These are phyloP conservation scores for Mytilinidion resinicola DNA, from an alignment of 495 filamentous ascomycete genomes.

Conservation along the genomic window DNA sequence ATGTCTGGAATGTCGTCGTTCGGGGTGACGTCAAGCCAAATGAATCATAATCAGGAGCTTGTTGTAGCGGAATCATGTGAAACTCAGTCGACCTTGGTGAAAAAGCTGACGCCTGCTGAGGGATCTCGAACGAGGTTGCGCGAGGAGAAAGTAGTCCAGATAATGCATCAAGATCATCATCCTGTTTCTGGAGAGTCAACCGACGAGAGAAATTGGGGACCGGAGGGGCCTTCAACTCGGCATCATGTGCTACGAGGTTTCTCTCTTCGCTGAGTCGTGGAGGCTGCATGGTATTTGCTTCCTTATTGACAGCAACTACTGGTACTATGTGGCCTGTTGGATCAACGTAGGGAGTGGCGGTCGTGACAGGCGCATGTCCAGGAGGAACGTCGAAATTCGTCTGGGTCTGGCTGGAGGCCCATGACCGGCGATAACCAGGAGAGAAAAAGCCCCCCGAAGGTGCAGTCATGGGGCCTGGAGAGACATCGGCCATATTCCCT, in stretches of 20 bases:
- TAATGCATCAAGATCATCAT: background rate
- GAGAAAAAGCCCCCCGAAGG: slow-evolving; percentile 17
- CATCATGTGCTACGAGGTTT: background rate
- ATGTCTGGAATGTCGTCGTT: background rate
- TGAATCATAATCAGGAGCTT: slow-evolving; percentile 1
- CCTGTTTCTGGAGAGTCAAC: slow-evolving; percentile 12
- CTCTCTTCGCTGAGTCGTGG: background rate
- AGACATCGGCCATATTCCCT: slow-evolving; percentile 26
- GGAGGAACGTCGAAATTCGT: slow-evolving; percentile 24
- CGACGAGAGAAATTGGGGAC: slow-evolving; percentile 31
- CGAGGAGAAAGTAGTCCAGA: slow-evolving; percentile 1
- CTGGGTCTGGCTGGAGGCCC: slow-evolving; percentile 24
- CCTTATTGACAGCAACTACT: slow-evolving; percentile 20
- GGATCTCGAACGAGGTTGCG: background rate
- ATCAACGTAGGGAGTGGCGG: slow-evolving; percentile 22
- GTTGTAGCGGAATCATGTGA: slow-evolving; percentile 1
- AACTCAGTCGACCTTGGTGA: slow-evolving; percentile 2
- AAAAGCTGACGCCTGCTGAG: background rate
- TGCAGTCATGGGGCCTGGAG: slow-evolving; percentile 24
- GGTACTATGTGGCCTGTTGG: slow-evolving; percentile 26
- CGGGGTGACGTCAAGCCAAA: slow-evolving; percentile 1
- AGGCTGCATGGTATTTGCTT: background rate
- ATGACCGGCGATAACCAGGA: slow-evolving; percentile 26
- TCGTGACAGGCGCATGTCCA: slow-evolving; percentile 1
- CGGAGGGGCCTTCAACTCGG: slow-evolving; percentile 3